These are phyloP conservation scores for Haplosporangium sp. DNA, from an alignment of 371 early-diverging fungal species.

Conservation along the genomic window DNA sequence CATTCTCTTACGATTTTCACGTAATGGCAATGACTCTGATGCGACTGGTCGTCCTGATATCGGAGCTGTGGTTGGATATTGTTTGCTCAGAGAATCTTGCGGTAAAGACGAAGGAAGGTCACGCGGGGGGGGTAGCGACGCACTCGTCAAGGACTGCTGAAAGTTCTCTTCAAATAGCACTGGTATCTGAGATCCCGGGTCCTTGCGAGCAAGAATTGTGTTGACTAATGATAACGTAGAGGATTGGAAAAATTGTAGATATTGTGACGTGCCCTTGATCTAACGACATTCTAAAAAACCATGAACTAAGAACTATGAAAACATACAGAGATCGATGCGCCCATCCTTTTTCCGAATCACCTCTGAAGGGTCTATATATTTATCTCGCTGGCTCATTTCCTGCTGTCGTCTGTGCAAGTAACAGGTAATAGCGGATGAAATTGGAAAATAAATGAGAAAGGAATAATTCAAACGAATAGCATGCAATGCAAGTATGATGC, in stretches of 20 bases:
- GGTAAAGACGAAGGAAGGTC: no score
- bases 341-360: slow-evolving; percentile 31
- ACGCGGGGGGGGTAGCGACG: background rate
- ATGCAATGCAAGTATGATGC: no score
- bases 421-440: background rate
- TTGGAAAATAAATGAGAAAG: background rate
- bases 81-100: background rate
- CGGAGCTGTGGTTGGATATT: background rate
- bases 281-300: no score
- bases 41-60: background rate
- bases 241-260: background rate
- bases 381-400: slow-evolving; percentile 11
- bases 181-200: slow-evolving; percentile 27
- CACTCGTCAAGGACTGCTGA: background rate
- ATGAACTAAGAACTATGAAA: background rate
- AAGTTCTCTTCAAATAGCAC: slow-evolving; percentile 1
- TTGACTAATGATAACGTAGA: slow-evolving; percentile 8
- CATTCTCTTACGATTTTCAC: background rate
- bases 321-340: slow-evolving; percentile 38
- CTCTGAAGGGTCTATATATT: slow-evolving; percentile 18
- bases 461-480: background rate
- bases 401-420: no score
- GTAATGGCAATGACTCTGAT: background rate
- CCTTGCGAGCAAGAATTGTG: slow-evolving; percentile 29
- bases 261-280: no score